Evolutionary conservation across 371 early-diverging fungal genomes (phyloP).

Genomic region (Syncephalastrum sp.): DNA sequence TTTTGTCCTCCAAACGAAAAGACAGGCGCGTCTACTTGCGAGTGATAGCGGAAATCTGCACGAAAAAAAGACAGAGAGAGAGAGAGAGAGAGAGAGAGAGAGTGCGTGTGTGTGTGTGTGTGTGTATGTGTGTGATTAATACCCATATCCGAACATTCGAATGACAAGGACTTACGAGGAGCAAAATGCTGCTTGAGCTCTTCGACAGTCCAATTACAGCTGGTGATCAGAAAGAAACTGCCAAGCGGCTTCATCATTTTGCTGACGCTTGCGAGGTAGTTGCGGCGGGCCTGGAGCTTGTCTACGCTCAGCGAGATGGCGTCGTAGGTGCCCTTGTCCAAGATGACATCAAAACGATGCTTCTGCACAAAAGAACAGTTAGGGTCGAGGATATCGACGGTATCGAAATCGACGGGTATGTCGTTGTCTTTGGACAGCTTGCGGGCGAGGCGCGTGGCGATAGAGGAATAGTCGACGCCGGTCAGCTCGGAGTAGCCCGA

Average conservation of each 20-base stretch:
- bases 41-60: slow-evolving; percentile 63
- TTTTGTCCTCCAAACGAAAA: slow-evolving; percentile 87
- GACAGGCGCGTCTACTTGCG: slow-evolving; percentile 75
- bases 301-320: slow-evolving; percentile 81
- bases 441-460: slow-evolving; percentile 72
- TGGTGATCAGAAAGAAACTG: slow-evolving; percentile 81
- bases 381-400: slow-evolving; percentile 64
- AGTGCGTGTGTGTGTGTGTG: too few species aligned
- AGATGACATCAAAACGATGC: slow-evolving; percentile 57
- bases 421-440: slow-evolving; percentile 18
- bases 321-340: slow-evolving; percentile 95
- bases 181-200: slow-evolving; percentile 73
- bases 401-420: slow-evolving; percentile 46
- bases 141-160: too few species aligned
- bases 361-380: slow-evolving; percentile 35
- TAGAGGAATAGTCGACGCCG: slow-evolving; percentile 86
- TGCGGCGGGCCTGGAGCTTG: slow-evolving; percentile 34
- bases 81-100: neutral
- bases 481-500: slow-evolving; percentile 69
- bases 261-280: slow-evolving; percentile 30
- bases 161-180: slow-evolving; percentile 34
- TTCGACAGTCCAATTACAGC: slow-evolving; percentile 91
- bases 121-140: too few species aligned
- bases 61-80: neutral
- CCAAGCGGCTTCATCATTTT: slow-evolving; percentile 36